phyloP scores from a whole-genome alignment of 2,329 filamentous ascomycete genomes.

The Aspergillaceae sp. region DNA sequence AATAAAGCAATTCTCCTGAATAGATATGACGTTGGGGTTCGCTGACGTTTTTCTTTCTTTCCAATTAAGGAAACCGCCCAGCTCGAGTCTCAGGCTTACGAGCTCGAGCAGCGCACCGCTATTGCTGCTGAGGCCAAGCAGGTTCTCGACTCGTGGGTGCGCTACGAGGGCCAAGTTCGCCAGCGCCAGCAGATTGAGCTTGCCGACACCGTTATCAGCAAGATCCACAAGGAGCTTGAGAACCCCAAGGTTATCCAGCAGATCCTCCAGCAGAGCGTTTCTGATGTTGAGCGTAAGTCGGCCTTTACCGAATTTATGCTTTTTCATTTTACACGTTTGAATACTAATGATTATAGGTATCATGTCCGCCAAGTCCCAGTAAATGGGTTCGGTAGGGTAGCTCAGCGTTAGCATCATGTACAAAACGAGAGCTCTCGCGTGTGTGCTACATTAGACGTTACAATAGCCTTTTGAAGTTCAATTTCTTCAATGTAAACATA shows the following conservation, averaged over 20 bases:
- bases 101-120: slow-evolving; percentile 93
- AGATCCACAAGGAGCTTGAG: slow-evolving; percentile 98
- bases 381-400: slow-evolving; percentile 22
- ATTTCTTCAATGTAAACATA: neutral
- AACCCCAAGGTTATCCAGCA: slow-evolving; percentile 96
- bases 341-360: slow-evolving; percentile 24
- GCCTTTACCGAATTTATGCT: neutral
- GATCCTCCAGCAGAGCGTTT: slow-evolving; percentile 92
- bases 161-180: slow-evolving; percentile 98
- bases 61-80: slow-evolving; percentile 75
- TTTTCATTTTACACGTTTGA: neutral
- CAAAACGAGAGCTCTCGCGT: slow-evolving; percentile 31
- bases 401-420: slow-evolving; percentile 30
- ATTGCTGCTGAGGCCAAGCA: slow-evolving; percentile 87
- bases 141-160: slow-evolving; percentile 96
- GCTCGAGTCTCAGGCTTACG: slow-evolving; percentile 91
- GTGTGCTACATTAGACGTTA: slow-evolving; percentile 30
- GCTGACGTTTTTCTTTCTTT: slow-evolving; percentile 1
- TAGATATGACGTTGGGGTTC: neutral
- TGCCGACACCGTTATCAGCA: slow-evolving; percentile 83
- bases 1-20: slow-evolving; percentile 1
- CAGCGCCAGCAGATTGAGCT: slow-evolving; percentile 96
- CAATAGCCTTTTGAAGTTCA: slow-evolving; percentile 17
- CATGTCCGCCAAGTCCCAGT: slow-evolving; percentile 33
- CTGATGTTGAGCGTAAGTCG: slow-evolving; percentile 84